These are phyloP conservation scores for Globisporangium sylvaticum DNA, from an alignment of 352 stramenopile genomes.

Conservation along the genomic window DNA sequence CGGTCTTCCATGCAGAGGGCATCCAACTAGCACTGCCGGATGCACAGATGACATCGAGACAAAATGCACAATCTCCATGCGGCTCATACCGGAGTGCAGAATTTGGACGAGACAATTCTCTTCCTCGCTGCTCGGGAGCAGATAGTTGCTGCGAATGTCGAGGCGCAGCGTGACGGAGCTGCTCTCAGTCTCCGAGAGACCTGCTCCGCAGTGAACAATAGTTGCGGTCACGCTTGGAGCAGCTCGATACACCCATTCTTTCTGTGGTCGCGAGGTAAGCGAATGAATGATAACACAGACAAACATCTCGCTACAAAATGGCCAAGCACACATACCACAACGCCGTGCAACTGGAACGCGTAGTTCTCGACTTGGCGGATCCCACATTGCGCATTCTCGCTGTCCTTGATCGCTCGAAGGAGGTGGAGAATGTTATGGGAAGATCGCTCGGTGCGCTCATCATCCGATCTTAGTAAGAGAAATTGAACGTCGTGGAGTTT, in stretches of 20 bases:
- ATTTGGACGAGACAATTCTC: conserved; percentile 11
- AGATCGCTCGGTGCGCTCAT: conserved; percentile 22
- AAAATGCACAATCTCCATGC: conserved; percentile 26
- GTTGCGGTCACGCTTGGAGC: conserved; percentile 7
- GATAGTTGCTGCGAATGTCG: conserved; percentile 25
- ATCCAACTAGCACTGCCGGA: conserved; percentile 30
- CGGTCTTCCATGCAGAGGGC: conserved; percentile 25
- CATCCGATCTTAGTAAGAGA: conserved; percentile 34
- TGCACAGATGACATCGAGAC: conserved; percentile 34
- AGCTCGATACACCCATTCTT: conserved; percentile 35
- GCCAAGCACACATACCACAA: conserved; percentile 28
- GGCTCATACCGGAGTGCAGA: conserved; percentile 22
- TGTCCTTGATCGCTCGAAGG: conserved; percentile 21
- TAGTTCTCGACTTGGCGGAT: conserved; percentile 33
- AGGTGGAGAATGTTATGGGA: conserved; percentile 26
- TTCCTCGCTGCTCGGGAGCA: conserved; percentile 8
- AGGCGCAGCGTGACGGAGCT: not conserved
- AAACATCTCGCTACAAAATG: not conserved
- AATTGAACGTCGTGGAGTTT: conserved; percentile 26
- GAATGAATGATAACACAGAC: not conserved
- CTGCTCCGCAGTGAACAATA: not conserved
- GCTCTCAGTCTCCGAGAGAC: not conserved
- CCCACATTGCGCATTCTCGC: conserved; percentile 16
- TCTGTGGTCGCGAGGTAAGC: conserved; percentile 20
- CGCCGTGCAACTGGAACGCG: conserved; percentile 24